Conservation (phyloP, 257 asterid species). For the Solanum peruvianum region DNA sequence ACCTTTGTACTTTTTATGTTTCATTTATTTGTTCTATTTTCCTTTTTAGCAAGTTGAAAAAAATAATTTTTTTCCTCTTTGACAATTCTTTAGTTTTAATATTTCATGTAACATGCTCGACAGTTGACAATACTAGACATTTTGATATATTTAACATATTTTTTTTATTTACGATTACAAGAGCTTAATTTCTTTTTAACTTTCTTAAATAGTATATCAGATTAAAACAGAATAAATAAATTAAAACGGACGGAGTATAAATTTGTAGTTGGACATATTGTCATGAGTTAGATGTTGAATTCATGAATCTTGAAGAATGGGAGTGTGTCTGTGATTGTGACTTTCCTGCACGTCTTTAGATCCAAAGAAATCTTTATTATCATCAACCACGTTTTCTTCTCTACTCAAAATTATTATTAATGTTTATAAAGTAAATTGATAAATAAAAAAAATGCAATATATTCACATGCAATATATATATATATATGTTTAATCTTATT, state of each 20-base stretch:
- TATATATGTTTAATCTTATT: neutral
- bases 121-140: rapidly evolving
- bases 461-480: neutral
- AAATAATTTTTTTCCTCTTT: no score
- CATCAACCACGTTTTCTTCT: neutral
- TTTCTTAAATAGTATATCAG: no score
- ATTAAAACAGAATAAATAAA: no score
- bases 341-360: neutral
- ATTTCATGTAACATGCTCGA: no score
- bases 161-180: no score
- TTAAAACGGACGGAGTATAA: rapidly evolving
- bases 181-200: no score
- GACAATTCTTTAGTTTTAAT: no score
- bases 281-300: neutral
- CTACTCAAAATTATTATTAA: neutral
- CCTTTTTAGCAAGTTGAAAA: rapidly evolving
- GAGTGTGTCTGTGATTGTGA: neutral
- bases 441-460: neutral
- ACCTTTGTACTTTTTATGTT: rapidly evolving
- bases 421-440: neutral
- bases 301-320: neutral
- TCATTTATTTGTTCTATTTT: neutral
- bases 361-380: neutral
- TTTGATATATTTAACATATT: no score
- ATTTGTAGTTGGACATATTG: neutral